Percentiles rank a stretch among this genome's conserved stretches.
These are phyloP conservation scores for Ophioceras dolichostomum DNA, from an alignment of 2,329 filamentous ascomycete genomes.

Conservation along the genomic window DNA sequence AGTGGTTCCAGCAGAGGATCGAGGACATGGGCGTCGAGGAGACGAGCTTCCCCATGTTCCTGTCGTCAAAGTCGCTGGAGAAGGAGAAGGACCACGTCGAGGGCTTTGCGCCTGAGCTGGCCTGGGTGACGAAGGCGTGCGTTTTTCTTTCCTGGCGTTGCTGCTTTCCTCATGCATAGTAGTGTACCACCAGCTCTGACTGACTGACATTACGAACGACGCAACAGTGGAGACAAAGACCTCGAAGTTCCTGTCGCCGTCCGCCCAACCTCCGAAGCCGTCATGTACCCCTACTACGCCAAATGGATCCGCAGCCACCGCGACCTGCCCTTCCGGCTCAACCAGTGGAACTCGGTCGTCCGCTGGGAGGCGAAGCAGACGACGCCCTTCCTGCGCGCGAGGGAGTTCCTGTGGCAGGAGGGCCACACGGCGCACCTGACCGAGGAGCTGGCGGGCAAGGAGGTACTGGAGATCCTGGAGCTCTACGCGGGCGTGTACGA, in stretches of 20 bases:
- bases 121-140: slow-evolving; percentile 79
- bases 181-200: not conserved
- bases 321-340: slow-evolving; percentile 84
- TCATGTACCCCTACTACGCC: slow-evolving; percentile 93
- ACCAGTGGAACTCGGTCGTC: slow-evolving; percentile 87
- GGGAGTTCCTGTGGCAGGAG: slow-evolving; percentile 98
- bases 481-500: slow-evolving; percentile 88
- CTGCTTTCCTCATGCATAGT: too few species aligned
- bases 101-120: slow-evolving; percentile 90
- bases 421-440: slow-evolving; percentile 85
- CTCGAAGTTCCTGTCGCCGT: slow-evolving; percentile 69
- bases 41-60: slow-evolving; percentile 92
- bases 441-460: slow-evolving; percentile 65
- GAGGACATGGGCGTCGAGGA: slow-evolving; percentile 89
- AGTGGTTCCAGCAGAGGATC: slow-evolving; percentile 62
- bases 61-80: slow-evolving; percentile 78
- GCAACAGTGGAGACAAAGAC: slow-evolving; percentile 68
- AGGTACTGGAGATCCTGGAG: slow-evolving; percentile 88
- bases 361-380: slow-evolving; percentile 96
- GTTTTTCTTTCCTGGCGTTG: too few species aligned
- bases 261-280: slow-evolving; percentile 57
- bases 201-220: slow-evolving; percentile 10
- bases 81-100: slow-evolving; percentile 94
- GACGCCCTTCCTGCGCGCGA: slow-evolving; percentile 74
- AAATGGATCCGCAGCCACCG: slow-evolving; percentile 97